Evolutionary conservation across 495 filamentous ascomycete genomes (phyloP).

Genomic region (Podospora didyma): DNA sequence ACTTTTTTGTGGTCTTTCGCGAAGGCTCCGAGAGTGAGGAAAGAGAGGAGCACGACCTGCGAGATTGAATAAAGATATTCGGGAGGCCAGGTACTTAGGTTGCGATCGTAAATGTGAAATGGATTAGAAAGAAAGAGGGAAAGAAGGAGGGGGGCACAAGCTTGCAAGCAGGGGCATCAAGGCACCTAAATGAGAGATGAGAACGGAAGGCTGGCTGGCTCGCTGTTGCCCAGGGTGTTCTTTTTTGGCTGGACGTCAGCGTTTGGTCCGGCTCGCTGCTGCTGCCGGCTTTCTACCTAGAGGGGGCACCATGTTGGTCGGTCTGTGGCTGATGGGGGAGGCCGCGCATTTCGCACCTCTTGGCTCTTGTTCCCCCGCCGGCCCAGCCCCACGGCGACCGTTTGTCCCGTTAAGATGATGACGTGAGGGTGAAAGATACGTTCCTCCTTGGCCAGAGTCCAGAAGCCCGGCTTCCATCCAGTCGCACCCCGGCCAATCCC

Average conservation of each 20-base stretch:
- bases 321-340: no score
- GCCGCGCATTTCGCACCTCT: no score
- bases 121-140: not conserved
- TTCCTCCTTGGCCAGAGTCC: not conserved
- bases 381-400: not conserved
- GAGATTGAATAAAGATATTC: not conserved
- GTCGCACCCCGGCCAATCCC: no score
- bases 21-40: not conserved
- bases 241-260: not conserved
- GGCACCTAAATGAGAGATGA: not conserved
- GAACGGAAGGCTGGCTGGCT: no score
- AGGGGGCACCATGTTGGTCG: no score
- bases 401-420: slow-evolving; percentile 2
- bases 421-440: not conserved
- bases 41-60: not conserved
- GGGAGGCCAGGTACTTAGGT: not conserved
- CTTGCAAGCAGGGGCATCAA: not conserved
- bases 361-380: not conserved
- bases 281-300: no score
- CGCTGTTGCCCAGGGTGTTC: not conserved
- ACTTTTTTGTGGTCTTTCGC: not conserved
- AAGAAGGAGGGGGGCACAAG: not conserved
- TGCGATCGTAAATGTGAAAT: not conserved
- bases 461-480: no score
- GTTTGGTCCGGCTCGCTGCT: not conserved